Evolutionary conservation across 352 stramenopile species (phyloP), one percentile per base, ranked within the genome.

Genomic region (Globisporangium acanthophoron): DNA sequence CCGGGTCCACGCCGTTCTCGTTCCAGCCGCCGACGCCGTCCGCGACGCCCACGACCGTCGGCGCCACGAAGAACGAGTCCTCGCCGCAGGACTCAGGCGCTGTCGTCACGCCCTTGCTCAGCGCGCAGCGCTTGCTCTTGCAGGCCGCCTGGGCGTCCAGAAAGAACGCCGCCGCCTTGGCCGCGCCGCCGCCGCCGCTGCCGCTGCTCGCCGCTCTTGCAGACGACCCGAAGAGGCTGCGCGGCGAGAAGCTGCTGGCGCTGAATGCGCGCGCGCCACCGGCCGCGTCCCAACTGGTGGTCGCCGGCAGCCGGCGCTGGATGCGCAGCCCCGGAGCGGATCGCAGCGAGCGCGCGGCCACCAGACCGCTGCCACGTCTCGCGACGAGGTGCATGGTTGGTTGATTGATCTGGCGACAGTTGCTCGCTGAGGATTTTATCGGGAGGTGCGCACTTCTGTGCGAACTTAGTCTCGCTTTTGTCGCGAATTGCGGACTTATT

Each of bases 11-110:
- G 61, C 76, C 76, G 57, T 90, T 92, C 37, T 92, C 81, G 65
- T 92, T 92, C 81, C 81, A 92, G 20, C 81, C 81, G 39, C 81
- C 81, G 15, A 92, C 81, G 24, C 81, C 81, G 52, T 92, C 81
- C 4, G 81, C 81, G 54, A 92, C 77, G 33, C 81, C 81, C 47
- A 92, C 67, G 46, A 88, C 69, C 13, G 74, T 74, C 1, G 71
- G 70, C 13, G 79, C 78, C 52, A 89, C 58, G 53, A 92, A 92
- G 62, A 77, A 92, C 48, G 81, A 92, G 59, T 92, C 81, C 54
- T 92, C 81, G 20, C 81, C 81, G 31, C 81, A 92, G 1, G 66
- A 61, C 15, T 78, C 65, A 6, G 81, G 77, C 54, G 80, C 76
- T 4, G 69, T 50, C 5, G 73, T 62, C 21, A 86, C 80, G 16